Conservation (phyloP, 139 green algal species). For the Tetradesmus lagerheimii region DNA sequence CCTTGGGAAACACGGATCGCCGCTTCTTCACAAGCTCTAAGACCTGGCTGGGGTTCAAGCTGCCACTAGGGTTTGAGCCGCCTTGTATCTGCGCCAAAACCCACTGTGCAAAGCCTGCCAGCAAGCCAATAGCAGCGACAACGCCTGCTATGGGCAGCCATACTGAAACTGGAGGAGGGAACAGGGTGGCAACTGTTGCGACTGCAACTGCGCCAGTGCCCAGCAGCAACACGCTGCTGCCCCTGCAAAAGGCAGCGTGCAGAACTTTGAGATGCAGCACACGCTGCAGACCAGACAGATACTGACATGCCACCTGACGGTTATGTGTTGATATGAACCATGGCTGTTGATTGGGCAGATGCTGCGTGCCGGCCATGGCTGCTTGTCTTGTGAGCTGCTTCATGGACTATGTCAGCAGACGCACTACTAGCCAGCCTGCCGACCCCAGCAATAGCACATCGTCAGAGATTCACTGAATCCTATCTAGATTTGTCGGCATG, state of each 20-base stretch:
- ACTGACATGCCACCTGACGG: neutral
- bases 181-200: neutral
- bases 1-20: constrained; percentile 65
- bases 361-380: neutral
- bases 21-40: constrained; percentile 44
- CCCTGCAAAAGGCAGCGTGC: neutral
- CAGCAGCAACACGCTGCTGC: neutral
- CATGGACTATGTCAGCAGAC: neutral
- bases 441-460: too few relatives aligned
- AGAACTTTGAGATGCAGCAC: too few relatives aligned
- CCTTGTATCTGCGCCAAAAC: neutral
- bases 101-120: neutral
- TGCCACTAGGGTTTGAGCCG: neutral
- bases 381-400: neutral
- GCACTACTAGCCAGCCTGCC: too few relatives aligned
- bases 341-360: too few relatives aligned
- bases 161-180: neutral
- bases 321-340: neutral
- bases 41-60: neutral
- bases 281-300: neutral
- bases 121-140: neutral
- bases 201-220: neutral
- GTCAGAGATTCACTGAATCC: too few relatives aligned
- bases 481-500: too few relatives aligned
- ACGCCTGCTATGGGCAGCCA: neutral